Evolutionary conservation across 495 filamentous ascomycete species (phyloP), one percentile per base, ranked within the genome.

Genomic region (Neurospora discreta): DNA sequence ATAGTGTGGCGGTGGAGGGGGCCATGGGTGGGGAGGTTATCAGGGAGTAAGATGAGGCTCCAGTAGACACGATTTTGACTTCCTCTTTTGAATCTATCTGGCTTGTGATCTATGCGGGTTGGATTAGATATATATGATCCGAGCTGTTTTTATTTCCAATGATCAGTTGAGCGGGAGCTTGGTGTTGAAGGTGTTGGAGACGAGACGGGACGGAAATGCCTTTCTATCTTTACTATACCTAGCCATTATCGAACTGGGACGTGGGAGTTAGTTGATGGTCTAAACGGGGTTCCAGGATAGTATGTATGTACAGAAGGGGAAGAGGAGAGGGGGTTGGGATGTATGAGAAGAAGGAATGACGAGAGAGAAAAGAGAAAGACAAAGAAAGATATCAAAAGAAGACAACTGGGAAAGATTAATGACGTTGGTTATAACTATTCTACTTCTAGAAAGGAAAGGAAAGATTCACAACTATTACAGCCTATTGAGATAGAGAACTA

Each of bases 41-140:
- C 18, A 74, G 39, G 75, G 77, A 79, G 73, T 78, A 68, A 72
- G 65, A 26, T 5, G 33, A 18, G 43, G 13, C n/a, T n/a, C n/a
- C n/a, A 13, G 43, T 20, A 46, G 9, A 52, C 33, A 3, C 23
- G 44, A 52, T 52, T 52, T 52, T 52, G n/a, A 52, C 44, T 52
- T 52, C 10, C 10, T 52, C 26, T 52, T 52, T 52, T 26, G 44
- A 52, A 52, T 44, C 42, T 44, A 52, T 11, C 3, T 58, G 46
- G 23, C 46, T 58, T 58, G 46, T 58, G 20, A 10, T 58, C 6
- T 58, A 15, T 15, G 46, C 46, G 46, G 33, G 23, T 18, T 65
- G 52, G 52, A 6, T 65, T 65, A 65, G 42, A 44, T 43, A 16
- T 5, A 16, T 41, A 26, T 44, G 42, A 52, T 11, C 15, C 26